phyloP scores from a whole-genome alignment of 768 basidiomycete genomes.

The Suillus clintonianus region DNA sequence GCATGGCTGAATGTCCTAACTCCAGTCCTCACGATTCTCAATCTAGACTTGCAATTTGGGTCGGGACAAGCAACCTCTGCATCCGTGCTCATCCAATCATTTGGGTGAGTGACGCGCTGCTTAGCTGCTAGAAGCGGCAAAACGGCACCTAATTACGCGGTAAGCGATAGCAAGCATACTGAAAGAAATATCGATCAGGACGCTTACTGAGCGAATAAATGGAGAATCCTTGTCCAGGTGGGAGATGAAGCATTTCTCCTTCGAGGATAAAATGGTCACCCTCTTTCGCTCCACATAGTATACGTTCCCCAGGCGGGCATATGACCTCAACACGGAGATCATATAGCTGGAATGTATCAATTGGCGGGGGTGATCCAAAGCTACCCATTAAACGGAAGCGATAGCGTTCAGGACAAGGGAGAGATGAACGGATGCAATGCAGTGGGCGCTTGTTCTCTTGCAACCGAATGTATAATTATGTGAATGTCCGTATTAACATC shows the following conservation, averaged over 20 bases:
- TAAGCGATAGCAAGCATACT: neutral
- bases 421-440: neutral
- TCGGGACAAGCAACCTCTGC: constrained; percentile 68
- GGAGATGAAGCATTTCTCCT: constrained; percentile 65
- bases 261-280: constrained; percentile 65
- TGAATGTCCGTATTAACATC: neutral
- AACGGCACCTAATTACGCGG: constrained; percentile 47
- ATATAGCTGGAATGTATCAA: constrained; percentile 59
- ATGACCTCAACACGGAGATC: constrained; percentile 66
- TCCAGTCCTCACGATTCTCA: constrained; percentile 53
- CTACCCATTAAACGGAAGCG: neutral
- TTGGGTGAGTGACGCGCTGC: constrained; percentile 52
- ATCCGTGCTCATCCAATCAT: constrained; percentile 74
- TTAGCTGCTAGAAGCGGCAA: constrained; percentile 71
- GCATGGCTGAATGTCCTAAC: constrained; percentile 55
- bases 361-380: neutral
- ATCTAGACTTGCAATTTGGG: constrained; percentile 58
- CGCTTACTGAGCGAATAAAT: constrained; percentile 63
- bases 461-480: neutral
- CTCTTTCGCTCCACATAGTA: constrained; percentile 63
- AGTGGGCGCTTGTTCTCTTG: constrained; percentile 3
- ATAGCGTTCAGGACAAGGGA: neutral
- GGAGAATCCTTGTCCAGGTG: constrained; percentile 64
- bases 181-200: neutral
- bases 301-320: constrained; percentile 56